Conservation (phyloP, 1,284 basidiomycete genomes). For the Ustilago tritici region DNA sequence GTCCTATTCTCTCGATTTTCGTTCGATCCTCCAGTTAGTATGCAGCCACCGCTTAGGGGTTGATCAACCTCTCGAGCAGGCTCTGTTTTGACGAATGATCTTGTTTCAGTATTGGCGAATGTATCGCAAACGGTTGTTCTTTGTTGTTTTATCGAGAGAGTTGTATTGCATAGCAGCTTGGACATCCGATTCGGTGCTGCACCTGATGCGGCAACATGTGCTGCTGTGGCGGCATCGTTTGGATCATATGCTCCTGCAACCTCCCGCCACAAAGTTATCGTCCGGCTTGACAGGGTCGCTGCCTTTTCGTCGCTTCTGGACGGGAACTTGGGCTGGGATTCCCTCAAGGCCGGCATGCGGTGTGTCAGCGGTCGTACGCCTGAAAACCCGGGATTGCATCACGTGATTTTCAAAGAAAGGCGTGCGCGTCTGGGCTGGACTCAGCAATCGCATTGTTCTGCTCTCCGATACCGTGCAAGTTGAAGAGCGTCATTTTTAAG, state of each 20-base stretch:
- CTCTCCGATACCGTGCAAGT: too few relatives aligned
- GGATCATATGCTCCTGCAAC: slow-evolving; percentile 5
- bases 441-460: too few relatives aligned
- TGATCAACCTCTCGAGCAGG: slow-evolving; percentile 9
- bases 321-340: slow-evolving; percentile 14
- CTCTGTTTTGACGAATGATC: slow-evolving; percentile 10
- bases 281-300: slow-evolving; percentile 46
- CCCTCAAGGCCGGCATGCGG: slow-evolving; percentile 18
- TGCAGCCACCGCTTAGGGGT: slow-evolving; percentile 9
- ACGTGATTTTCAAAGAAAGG: not conserved
- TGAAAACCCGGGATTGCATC: too few relatives aligned
- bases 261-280: slow-evolving; percentile 14
- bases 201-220: slow-evolving; percentile 31
- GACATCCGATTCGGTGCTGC: slow-evolving; percentile 17
- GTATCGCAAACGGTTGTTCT: slow-evolving; percentile 13
- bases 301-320: slow-evolving; percentile 45
- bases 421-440: too few relatives aligned
- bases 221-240: slow-evolving; percentile 17
- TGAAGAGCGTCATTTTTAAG: too few relatives aligned
- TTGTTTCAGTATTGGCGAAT: slow-evolving; percentile 8
- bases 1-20: not conserved
- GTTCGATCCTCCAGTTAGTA: not conserved
- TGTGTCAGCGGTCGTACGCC: not conserved
- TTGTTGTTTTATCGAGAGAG: slow-evolving; percentile 7
- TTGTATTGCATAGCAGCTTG: slow-evolving; percentile 19